Evolutionary conservation across 2,329 filamentous ascomycete species (phyloP).

Genomic region (Pestalotiopsis sp.): DNA sequence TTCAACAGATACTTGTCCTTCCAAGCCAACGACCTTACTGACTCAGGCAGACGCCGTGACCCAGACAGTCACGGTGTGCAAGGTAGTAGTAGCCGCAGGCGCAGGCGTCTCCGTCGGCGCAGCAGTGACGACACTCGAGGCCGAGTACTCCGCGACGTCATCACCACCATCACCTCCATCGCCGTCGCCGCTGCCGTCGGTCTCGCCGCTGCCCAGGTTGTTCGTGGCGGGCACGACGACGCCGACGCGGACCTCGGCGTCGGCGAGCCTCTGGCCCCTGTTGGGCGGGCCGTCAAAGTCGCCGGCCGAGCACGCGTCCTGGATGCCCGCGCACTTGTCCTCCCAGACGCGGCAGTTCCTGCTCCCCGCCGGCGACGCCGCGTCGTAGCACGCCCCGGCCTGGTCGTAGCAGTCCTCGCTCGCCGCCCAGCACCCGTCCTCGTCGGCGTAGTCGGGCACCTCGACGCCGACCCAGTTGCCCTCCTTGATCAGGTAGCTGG

Average conservation of each 20-base stretch:
- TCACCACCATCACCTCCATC: neutral
- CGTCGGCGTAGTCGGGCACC: conserved; percentile 56
- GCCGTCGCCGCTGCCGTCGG: neutral
- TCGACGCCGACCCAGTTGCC: conserved; percentile 74
- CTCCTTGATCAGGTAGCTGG: conserved; percentile 63
- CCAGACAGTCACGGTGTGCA: neutral
- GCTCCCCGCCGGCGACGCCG: conserved; percentile 60
- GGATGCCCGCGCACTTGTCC: conserved; percentile 57
- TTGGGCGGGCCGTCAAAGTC: conserved; percentile 51
- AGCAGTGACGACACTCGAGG: neutral
- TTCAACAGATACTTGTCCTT: neutral
- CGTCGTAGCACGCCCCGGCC: conserved; percentile 59
- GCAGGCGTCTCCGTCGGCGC: neutral
- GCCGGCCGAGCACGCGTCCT: conserved; percentile 43
- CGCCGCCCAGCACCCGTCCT: conserved; percentile 62
- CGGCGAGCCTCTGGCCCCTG: conserved; percentile 36
- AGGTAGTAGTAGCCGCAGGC: neutral
- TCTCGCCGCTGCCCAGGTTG: neutral
- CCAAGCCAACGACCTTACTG: neutral
- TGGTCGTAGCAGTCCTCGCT: conserved; percentile 62
- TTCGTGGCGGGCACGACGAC: neutral
- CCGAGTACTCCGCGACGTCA: neutral
- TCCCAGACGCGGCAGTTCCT: conserved; percentile 65
- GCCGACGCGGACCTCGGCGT: conserved; percentile 17
- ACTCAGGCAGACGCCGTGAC: neutral